Conservation (phyloP, 805 yeast species). For the Monosporozyma yasuniensis region DNA sequence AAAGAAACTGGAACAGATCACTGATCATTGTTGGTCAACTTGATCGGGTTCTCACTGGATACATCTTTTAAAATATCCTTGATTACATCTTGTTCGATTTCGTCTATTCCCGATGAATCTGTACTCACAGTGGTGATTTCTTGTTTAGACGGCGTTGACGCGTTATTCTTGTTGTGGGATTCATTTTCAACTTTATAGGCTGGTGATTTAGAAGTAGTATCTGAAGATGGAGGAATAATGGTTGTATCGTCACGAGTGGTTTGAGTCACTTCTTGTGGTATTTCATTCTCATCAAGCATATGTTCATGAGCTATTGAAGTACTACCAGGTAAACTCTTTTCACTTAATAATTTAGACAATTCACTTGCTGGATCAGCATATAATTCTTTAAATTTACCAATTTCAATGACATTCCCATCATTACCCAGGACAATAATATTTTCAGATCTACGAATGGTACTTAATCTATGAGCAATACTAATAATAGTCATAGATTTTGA, state of each 20-base stretch:
- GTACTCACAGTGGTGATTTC: background rate
- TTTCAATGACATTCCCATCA: constrained; percentile 74
- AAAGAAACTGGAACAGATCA: too few relatives aligned
- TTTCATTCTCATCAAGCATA: background rate
- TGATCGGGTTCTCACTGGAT: constrained; percentile 7
- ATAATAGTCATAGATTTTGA: constrained; percentile 65
- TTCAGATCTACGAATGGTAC: constrained; percentile 83
- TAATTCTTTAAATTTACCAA: constrained; percentile 53
- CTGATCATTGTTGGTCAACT: background rate
- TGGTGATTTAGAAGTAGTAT: background rate
- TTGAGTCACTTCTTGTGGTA: background rate
- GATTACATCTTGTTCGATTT: constrained; percentile 6
- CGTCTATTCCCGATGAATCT: background rate
- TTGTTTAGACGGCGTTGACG: background rate
- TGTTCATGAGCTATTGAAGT: constrained; percentile 9
- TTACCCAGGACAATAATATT: constrained; percentile 73
- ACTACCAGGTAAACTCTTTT: constrained; percentile 16
- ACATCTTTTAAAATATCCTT: constrained; percentile 19
- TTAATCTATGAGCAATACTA: constrained; percentile 86
- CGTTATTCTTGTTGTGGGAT: background rate
- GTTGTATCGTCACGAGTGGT: background rate
- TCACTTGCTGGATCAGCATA: constrained; percentile 38
- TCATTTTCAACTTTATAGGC: background rate
- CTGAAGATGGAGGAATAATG: too few relatives aligned
- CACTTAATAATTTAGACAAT: constrained; percentile 32